Evolutionary conservation across 306 rosid genomes (phyloP).

Genomic region (Quercus mongolica): DNA sequence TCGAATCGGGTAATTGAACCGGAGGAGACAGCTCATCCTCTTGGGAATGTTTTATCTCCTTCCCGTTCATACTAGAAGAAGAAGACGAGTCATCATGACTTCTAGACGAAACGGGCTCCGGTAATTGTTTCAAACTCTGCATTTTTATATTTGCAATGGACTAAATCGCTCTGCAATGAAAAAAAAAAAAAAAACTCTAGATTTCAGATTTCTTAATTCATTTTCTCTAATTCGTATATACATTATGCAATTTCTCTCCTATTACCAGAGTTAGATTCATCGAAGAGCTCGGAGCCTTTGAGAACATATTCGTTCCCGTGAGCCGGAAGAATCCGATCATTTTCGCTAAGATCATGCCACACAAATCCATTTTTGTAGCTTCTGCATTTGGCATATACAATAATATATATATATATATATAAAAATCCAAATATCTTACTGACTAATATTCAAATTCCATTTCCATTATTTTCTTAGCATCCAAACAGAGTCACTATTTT

Average conservation of each 20-base stretch:
- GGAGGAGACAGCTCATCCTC: conserved; percentile 70
- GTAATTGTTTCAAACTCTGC: conserved; percentile 66
- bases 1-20: conserved; percentile 40
- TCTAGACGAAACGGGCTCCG: conserved; percentile 63
- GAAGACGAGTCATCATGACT: conserved; percentile 76
- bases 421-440: background rate
- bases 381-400: conserved; percentile 44
- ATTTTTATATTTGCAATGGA: conserved; percentile 42
- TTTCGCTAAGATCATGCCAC: conserved; percentile 92
- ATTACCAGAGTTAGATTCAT: conserved; percentile 71
- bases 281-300: conserved; percentile 93
- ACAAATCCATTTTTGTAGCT: conserved; percentile 89
- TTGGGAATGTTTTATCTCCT: conserved; percentile 59
- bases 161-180: conserved; percentile 49
- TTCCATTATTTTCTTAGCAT: conserved; percentile 7
- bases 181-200: conserved; percentile 5
- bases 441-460: background rate
- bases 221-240: background rate
- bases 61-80: conserved; percentile 78
- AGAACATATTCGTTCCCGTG: conserved; percentile 91
- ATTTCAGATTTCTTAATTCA: conserved; percentile 6
- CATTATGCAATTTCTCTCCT: conserved; percentile 6
- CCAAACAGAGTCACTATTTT: conserved; percentile 17
- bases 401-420: background rate
- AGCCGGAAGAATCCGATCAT: conserved; percentile 75